Base-by-base conservation (phyloP, 768 basidiomycete genomes). In the Lepiota subincarnata region DNA sequence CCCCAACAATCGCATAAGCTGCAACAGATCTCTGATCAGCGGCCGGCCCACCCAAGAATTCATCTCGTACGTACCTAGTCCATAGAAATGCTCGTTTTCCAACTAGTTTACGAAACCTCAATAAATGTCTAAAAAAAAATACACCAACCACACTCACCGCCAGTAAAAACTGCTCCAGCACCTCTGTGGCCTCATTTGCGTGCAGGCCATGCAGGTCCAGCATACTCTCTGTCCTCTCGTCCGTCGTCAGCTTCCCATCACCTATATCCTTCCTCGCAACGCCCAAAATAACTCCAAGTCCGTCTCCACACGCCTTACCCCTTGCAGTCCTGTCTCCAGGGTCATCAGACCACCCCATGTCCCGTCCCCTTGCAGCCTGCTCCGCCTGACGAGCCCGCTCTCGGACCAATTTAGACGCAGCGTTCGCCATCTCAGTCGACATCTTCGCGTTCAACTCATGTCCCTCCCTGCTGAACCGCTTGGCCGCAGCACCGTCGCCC, bases 401-500 rank as follows among this genome's bases (percentile, higher is more conserved):
- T 26, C 83, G 74, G 12, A 98, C 89, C 37, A 99, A 80, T 57
- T 80, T 82, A n/a, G 76, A 76, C 1, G 97, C 97, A 4, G 96
- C 93, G 28, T 82, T 79, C 7, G 80, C 78, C 78, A 93, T 91
- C 73, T 98, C 97, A 20, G 70, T 73, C 39, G 82, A 76, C 92
- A 99, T 97, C 69, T 90, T 89, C 39, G 82, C 83, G 62, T 98
- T 98, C 55, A 97, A 72, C 38, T 96, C 92, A 61, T 96, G 91
- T 1, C 94, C 97, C 64, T 98, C 95, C 38, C 91, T 76, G 57
- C 88, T 91, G 72, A 96, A 98, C 43, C 92, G 77, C 70, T 98
- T 97, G 35, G 97, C 97, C 0, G 90, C 88, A 0, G 95, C 93
- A 2, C 96, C 96, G 60, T 99, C 97, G 1, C 96, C 95, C 1